phyloP scores from a whole-genome alignment of 2,329 filamentous ascomycete genomes.

The Mycosphaerella arachidis region DNA sequence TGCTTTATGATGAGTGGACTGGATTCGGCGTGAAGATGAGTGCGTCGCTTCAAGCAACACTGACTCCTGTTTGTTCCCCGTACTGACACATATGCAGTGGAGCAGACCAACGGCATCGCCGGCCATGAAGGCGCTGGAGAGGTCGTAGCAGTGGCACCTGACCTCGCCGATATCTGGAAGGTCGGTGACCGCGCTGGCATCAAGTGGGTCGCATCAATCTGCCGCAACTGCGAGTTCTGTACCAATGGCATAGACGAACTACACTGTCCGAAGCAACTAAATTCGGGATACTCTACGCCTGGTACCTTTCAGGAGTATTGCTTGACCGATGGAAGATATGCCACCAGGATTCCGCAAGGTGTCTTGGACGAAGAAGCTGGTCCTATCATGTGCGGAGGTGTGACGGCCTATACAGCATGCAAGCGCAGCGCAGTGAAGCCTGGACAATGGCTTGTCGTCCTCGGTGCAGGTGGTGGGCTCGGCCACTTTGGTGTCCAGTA shows the following conservation, averaged over 20 bases:
- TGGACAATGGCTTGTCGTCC: slow-evolving; percentile 38
- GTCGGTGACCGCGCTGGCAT: slow-evolving; percentile 32
- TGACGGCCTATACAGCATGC: slow-evolving; percentile 34
- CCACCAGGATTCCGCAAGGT: slow-evolving; percentile 35
- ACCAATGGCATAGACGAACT: slow-evolving; percentile 35
- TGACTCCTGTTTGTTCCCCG: not conserved
- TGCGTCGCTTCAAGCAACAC: not conserved
- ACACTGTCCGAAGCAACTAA: slow-evolving; percentile 35
- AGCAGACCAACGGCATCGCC: slow-evolving; percentile 26
- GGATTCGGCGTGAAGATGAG: slow-evolving; percentile 30
- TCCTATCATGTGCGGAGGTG: slow-evolving; percentile 38
- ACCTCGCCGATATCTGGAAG: slow-evolving; percentile 28
- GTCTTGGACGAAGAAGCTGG: slow-evolving; percentile 36
- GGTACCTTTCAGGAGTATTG: slow-evolving; percentile 38
- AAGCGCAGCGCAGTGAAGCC: slow-evolving; percentile 34
- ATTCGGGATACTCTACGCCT: slow-evolving; percentile 36
- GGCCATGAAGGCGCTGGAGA: slow-evolving; percentile 31
- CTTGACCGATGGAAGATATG: slow-evolving; percentile 34
- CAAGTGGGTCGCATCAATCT: slow-evolving; percentile 31
- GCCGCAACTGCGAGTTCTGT: slow-evolving; percentile 31
- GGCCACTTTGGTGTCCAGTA: slow-evolving; percentile 32
- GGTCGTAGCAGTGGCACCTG: slow-evolving; percentile 26
- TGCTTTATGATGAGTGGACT: slow-evolving; percentile 37
- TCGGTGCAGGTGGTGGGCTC: slow-evolving; percentile 36
- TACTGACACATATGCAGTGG: slow-evolving; percentile 1